Evolutionary conservation across 257 asterid species (phyloP).

Genomic region (Solanum chilense): DNA sequence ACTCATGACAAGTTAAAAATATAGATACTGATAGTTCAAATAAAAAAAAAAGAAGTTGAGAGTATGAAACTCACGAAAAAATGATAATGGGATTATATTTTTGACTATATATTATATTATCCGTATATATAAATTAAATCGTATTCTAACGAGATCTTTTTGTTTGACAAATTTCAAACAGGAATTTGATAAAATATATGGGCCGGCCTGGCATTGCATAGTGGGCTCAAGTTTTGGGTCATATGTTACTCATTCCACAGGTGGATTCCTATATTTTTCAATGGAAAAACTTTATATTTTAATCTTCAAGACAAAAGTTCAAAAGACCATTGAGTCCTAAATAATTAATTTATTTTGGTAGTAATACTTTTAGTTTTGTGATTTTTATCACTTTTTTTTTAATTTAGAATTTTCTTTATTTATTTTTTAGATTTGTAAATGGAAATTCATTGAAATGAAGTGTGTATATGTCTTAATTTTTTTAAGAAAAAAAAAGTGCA

Average conservation of each 20-base stretch:
- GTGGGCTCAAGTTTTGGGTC: slow-evolving; percentile 80
- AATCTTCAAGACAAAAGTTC: slow-evolving; percentile 62
- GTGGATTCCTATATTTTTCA: slow-evolving; percentile 59
- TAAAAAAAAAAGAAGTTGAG: neutral
- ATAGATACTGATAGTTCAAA: neutral
- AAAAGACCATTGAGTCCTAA: slow-evolving; percentile 15
- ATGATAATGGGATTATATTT: fast-evolving
- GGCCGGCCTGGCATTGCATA: slow-evolving; percentile 81
- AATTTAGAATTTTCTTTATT: neutral
- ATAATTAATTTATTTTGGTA: neutral
- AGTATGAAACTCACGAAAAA: neutral
- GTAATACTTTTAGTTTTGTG: neutral
- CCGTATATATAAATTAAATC: neutral
- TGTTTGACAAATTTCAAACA: slow-evolving; percentile 7
- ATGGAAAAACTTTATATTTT: slow-evolving; percentile 54
- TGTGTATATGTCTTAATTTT: neutral
- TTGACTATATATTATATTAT: neutral
- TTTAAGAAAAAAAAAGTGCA: neutral
- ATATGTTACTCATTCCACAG: slow-evolving; percentile 63
- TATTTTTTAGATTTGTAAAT: neutral
- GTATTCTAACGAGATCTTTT: neutral
- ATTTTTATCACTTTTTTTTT: neutral
- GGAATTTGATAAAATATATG: slow-evolving; percentile 72
- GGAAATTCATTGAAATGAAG: neutral
- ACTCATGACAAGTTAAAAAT: neutral